phyloP scores from a whole-genome alignment of 1,284 basidiomycete species.

The Sporisorium sorghi region DNA sequence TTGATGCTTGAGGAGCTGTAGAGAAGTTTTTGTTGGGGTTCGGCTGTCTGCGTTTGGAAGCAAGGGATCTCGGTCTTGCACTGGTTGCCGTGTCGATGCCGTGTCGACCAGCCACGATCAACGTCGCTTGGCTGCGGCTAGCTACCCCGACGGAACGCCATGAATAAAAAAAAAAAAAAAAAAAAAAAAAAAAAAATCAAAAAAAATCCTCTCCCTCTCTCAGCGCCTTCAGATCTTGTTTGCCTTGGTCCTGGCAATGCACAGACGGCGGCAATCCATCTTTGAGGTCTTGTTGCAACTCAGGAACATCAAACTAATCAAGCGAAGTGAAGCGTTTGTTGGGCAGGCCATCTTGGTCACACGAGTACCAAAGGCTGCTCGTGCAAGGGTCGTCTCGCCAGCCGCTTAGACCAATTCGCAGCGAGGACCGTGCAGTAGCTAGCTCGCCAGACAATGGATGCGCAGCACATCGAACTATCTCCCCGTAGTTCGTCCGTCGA shows the following conservation, averaged over 20 bases:
- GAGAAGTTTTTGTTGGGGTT: neutral
- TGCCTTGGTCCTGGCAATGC: neutral
- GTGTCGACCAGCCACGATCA: neutral
- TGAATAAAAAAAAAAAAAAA: no score
- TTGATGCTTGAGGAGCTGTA: neutral
- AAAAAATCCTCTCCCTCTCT: no score
- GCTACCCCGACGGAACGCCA: slow-evolving; percentile 1
- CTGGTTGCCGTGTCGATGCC: neutral
- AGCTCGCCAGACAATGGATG: no score
- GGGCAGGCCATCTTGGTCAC: no score
- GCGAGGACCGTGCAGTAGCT: no score
- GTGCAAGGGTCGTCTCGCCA: no score
- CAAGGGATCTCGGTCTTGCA: neutral
- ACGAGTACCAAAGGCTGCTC: no score
- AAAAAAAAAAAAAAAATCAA: no score
- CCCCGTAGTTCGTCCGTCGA: slow-evolving; percentile 12
- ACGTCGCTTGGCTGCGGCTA: neutral
- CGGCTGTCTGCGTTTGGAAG: neutral
- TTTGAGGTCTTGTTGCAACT: no score
- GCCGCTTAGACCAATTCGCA: no score
- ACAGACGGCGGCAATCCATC: neutral
- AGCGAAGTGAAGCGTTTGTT: neutral
- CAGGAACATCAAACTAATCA: neutral
- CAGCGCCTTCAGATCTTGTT: no score
- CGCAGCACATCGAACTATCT: neutral